A percentile compares a stretch with the other conserved stretches of the same genome.
Evolutionary conservation across 306 rosid genomes (phyloP).

Genomic region (Dryas alaskensis): DNA sequence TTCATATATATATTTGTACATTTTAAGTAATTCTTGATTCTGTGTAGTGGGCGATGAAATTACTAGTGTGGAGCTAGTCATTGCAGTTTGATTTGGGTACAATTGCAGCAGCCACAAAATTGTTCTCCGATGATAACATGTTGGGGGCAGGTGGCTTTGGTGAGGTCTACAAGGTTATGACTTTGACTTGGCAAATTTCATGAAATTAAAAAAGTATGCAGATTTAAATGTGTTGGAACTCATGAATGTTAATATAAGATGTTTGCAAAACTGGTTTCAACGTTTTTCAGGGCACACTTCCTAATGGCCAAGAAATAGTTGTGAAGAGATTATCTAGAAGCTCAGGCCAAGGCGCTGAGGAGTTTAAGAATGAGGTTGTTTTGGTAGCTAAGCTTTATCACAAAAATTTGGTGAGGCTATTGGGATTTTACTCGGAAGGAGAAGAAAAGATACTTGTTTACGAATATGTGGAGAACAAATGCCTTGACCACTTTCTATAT

Average conservation of each 20-base stretch:
- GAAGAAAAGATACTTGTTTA: conserved; percentile 6
- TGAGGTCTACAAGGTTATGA: conserved; percentile 26
- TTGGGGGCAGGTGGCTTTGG: conserved; percentile 36
- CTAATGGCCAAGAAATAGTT: conserved; percentile 25
- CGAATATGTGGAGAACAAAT: too few relatives aligned
- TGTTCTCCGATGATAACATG: conserved; percentile 23
- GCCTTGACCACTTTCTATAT: too few relatives aligned
- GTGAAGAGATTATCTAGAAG: conserved; percentile 21
- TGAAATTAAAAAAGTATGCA: not conserved
- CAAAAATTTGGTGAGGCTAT: conserved; percentile 23
- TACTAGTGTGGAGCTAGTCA: conserved; percentile 2
- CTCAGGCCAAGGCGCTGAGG: conserved; percentile 14
- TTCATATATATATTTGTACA: not conserved
- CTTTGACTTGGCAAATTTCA: not conserved
- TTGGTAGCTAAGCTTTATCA: conserved; percentile 31
- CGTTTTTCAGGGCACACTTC: conserved; percentile 28
- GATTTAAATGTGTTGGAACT: not conserved
- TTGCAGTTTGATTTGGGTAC: conserved; percentile 25
- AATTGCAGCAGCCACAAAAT: conserved; percentile 26
- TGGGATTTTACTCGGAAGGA: conserved; percentile 29
- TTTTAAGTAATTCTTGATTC: not conserved
- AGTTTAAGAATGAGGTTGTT: conserved; percentile 31
- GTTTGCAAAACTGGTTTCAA: not conserved
- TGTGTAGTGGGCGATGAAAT: conserved; percentile 8
- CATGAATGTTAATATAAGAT: not conserved